phyloP scores from a whole-genome alignment of 1,139 yeast species.

The Yamadazyma sp. region DNA sequence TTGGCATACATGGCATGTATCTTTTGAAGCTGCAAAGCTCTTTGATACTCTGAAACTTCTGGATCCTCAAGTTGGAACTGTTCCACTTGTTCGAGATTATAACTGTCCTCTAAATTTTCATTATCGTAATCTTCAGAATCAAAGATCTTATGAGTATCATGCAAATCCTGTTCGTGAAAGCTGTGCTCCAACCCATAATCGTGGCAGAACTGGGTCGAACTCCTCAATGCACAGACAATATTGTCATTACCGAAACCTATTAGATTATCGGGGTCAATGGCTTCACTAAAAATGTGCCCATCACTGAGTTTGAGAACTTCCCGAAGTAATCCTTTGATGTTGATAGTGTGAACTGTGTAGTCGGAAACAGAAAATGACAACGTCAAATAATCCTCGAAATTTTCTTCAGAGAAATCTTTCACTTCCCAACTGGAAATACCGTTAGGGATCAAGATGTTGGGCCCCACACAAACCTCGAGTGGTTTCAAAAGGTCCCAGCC shows the following conservation, averaged over 20 bases:
- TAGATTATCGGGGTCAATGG: slow-evolving; percentile 9
- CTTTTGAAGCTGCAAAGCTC: slow-evolving; percentile 12
- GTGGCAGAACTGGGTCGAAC: slow-evolving; percentile 28
- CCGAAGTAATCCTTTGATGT: slow-evolving; percentile 31
- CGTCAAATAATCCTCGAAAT: slow-evolving; percentile 28
- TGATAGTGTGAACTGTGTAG: slow-evolving; percentile 31
- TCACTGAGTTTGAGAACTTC: slow-evolving; percentile 21
- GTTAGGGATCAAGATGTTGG: slow-evolving; percentile 38
- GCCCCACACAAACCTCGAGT: slow-evolving; percentile 26
- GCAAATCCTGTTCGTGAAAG: background rate
- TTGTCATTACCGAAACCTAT: slow-evolving; percentile 29
- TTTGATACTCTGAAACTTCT: slow-evolving; percentile 12
- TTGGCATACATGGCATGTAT: slow-evolving; percentile 6
- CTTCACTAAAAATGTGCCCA: slow-evolving; percentile 16
- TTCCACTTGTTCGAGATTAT: slow-evolving; percentile 12
- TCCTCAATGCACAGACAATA: slow-evolving; percentile 32
- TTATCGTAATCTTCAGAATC: slow-evolving; percentile 9
- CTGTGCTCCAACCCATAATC: slow-evolving; percentile 23
- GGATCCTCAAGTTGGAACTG: slow-evolving; percentile 13
- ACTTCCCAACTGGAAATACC: slow-evolving; percentile 36
- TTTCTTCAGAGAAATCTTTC: slow-evolving; percentile 6
- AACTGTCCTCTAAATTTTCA: slow-evolving; percentile 4
- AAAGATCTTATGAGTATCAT: slow-evolving; percentile 10
- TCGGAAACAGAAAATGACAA: slow-evolving; percentile 35
- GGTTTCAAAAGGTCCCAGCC: slow-evolving; percentile 32